These are phyloP conservation scores for Xanthoconium stramineum DNA, from an alignment of 768 basidiomycete genomes.

Conservation along the genomic window DNA sequence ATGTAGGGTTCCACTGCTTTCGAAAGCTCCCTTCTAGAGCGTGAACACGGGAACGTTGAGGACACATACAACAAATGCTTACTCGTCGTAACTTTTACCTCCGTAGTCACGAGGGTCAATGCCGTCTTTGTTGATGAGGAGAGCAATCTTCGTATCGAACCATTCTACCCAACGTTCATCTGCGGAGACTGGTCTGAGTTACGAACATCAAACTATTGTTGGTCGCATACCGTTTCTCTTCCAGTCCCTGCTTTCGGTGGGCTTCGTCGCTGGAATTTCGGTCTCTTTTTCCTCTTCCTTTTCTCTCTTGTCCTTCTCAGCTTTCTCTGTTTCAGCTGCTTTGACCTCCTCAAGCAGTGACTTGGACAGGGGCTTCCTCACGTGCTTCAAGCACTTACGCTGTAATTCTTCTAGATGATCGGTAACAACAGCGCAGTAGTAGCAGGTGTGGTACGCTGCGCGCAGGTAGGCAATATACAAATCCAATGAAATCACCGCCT, in stretches of 20 bases:
- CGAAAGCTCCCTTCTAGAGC: conserved; percentile 62
- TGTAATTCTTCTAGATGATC: conserved; percentile 95
- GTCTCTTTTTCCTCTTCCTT: conserved; percentile 43
- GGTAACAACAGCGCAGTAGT: conserved; percentile 92
- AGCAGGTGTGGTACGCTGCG: conserved; percentile 90
- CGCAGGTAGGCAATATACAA: conserved; percentile 92
- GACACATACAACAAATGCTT: conserved; percentile 32
- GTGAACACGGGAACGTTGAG: conserved; percentile 15
- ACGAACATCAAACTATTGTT: background rate
- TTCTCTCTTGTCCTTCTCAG: conserved; percentile 46
- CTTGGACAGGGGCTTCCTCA: conserved; percentile 72
- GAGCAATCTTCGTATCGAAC: conserved; percentile 81
- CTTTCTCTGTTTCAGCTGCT: conserved; percentile 47
- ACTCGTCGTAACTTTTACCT: conserved; percentile 91
- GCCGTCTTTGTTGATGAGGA: conserved; percentile 72
- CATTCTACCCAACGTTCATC: conserved; percentile 90
- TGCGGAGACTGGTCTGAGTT: conserved; percentile 27
- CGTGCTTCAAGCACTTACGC: conserved; percentile 91
- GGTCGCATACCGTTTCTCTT: conserved; percentile 61
- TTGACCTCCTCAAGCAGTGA: conserved; percentile 58
- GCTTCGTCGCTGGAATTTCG: conserved; percentile 27
- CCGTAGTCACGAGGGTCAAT: conserved; percentile 88
- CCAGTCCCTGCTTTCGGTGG: conserved; percentile 48
- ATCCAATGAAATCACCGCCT: conserved; percentile 85
- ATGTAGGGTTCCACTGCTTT: conserved; percentile 76